Conservation (phyloP, 176 grass and related monocot genomes). For the Echinochloa phyllopogon region DNA sequence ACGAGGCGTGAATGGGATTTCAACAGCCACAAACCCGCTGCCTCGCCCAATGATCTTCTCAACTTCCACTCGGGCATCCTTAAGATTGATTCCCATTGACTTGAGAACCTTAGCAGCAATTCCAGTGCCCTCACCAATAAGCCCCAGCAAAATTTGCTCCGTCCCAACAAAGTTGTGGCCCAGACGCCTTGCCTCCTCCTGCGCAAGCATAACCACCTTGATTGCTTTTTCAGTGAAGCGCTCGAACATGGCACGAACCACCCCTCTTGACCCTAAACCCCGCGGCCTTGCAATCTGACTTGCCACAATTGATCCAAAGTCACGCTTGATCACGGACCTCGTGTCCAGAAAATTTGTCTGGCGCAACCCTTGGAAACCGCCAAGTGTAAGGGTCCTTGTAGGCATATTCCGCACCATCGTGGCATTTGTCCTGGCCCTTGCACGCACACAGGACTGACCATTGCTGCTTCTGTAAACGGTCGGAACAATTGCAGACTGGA, state of each 20-base stretch:
- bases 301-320: slow-evolving; percentile 58
- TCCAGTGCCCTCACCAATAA: slow-evolving; percentile 88
- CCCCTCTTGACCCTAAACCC: slow-evolving; percentile 49
- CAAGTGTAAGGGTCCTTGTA: slow-evolving; percentile 49
- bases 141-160: slow-evolving; percentile 87
- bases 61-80: slow-evolving; percentile 93
- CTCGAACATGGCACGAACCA: slow-evolving; percentile 82
- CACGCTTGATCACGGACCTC: slow-evolving; percentile 44
- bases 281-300: slow-evolving; percentile 58
- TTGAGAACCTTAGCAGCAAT: slow-evolving; percentile 96
- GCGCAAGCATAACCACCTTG: slow-evolving; percentile 97
- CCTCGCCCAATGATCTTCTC: slow-evolving; percentile 96
- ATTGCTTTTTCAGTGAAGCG: slow-evolving; percentile 95
- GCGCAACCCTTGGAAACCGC: slow-evolving; percentile 64
- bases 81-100: slow-evolving; percentile 95
- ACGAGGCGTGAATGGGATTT: slow-evolving; percentile 97
- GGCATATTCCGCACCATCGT: slow-evolving; percentile 59
- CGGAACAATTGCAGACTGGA: slow-evolving; percentile 73
- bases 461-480: slow-evolving; percentile 50
- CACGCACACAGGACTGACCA: slow-evolving; percentile 27
- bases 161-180: slow-evolving; percentile 98
- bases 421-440: slow-evolving; percentile 36
- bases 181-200: slow-evolving; percentile 88
- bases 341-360: slow-evolving; percentile 61
- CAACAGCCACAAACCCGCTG: slow-evolving; percentile 96